Evolutionary conservation across 2,329 filamentous ascomycete genomes (phyloP).

Genomic region (Ophiostoma triangulosporum): DNA sequence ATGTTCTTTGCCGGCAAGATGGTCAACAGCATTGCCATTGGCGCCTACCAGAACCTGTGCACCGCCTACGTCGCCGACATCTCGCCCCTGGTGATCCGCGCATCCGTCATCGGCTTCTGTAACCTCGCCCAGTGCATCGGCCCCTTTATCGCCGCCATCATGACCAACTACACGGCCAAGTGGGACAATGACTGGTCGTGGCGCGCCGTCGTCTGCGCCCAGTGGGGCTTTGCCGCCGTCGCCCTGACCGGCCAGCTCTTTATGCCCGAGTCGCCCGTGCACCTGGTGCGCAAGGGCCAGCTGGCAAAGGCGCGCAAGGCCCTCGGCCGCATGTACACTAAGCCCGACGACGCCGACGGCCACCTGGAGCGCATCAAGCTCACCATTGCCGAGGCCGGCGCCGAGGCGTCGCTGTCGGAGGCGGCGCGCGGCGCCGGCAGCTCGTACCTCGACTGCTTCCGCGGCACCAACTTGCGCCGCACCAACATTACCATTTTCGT

Average conservation of each 20-base stretch:
- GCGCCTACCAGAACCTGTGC: constrained; percentile 5
- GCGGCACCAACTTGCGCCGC: constrained; percentile 21
- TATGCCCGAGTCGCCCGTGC: constrained; percentile 14
- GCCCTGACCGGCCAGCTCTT: constrained; percentile 31
- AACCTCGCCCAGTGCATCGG: constrained; percentile 10
- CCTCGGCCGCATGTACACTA: constrained; percentile 2
- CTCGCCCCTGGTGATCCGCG: constrained; percentile 10
- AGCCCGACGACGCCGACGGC: constrained; percentile 3
- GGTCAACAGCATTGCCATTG: constrained; percentile 6
- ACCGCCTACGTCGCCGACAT: constrained; percentile 10
- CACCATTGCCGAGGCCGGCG: constrained; percentile 35
- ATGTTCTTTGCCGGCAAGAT: constrained; percentile 10
- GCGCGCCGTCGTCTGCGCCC: constrained; percentile 32
- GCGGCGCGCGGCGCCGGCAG: constrained; percentile 19
- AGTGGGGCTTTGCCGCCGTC: constrained; percentile 34
- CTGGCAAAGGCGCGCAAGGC: constrained; percentile 20
- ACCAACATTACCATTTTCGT: constrained; percentile 37
- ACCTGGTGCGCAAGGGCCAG: constrained; percentile 2
- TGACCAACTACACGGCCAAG: constrained; percentile 14
- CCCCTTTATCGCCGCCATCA: constrained; percentile 15
- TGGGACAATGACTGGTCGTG: constrained; percentile 32
- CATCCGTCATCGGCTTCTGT: constrained; percentile 5
- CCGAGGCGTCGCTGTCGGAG: constrained; percentile 19
- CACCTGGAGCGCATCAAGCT: constrained; percentile 32
- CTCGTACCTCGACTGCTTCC: constrained; percentile 23